These are phyloP conservation scores for Debaryomycetaceae sp. DNA, from an alignment of 1,139 yeast genomes.

Conservation along the genomic window DNA sequence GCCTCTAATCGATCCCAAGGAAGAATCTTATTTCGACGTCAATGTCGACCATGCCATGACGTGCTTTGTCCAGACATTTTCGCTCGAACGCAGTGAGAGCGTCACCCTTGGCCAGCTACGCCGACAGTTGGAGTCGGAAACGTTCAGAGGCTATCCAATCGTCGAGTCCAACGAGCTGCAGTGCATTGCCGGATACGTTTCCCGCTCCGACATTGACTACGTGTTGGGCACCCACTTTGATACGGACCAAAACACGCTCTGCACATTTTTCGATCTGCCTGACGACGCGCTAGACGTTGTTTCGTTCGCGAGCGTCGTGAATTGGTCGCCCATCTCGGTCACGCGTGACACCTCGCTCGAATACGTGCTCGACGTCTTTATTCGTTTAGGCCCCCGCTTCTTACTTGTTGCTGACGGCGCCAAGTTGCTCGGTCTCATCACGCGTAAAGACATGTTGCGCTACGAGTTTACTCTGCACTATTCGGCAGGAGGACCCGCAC, in stretches of 20 bases:
- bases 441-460: slow-evolving; percentile 57
- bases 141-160: slow-evolving; percentile 49
- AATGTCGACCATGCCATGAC: slow-evolving; percentile 63
- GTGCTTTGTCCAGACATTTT: slow-evolving; percentile 36
- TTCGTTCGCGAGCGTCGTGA: slow-evolving; percentile 36
- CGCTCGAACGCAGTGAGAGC: slow-evolving; percentile 21
- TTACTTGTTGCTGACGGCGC: slow-evolving; percentile 53
- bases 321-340: slow-evolving; percentile 56
- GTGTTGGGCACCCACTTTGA: slow-evolving; percentile 10
- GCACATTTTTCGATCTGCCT: slow-evolving; percentile 10
- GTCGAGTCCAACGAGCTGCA: slow-evolving; percentile 22
- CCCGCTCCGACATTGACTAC: slow-evolving; percentile 22
- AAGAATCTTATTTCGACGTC: slow-evolving; percentile 44
- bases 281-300: slow-evolving; percentile 4
- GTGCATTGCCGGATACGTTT: slow-evolving; percentile 24
- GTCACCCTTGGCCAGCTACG: slow-evolving; percentile 27
- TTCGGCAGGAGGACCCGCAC: not conserved
- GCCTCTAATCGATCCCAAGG: slow-evolving; percentile 73
- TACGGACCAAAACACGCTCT: slow-evolving; percentile 8
- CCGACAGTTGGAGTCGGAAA: slow-evolving; percentile 24
- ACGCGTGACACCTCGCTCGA: slow-evolving; percentile 47
- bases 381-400: slow-evolving; percentile 70
- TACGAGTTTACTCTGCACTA: slow-evolving; percentile 33
- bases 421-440: slow-evolving; percentile 44
- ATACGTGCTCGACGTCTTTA: slow-evolving; percentile 57